Evolutionary conservation across 1,284 basidiomycete species (phyloP).

Genomic region (Heterobasidion occidentale): DNA sequence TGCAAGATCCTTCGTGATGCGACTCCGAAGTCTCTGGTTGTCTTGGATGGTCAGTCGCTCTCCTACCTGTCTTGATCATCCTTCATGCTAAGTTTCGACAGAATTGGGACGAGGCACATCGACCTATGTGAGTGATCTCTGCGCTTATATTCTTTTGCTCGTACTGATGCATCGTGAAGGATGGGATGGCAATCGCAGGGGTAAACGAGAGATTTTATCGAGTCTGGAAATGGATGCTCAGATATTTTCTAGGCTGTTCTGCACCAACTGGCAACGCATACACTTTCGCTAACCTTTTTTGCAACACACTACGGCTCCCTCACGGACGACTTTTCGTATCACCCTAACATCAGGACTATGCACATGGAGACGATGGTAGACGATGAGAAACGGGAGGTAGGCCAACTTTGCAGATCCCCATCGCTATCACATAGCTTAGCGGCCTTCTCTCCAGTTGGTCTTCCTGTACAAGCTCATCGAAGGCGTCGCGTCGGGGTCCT

Average conservation of each 20-base stretch:
- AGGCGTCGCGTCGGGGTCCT: conserved; percentile 85
- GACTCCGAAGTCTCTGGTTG: conserved; percentile 86
- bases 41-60: conserved; percentile 73
- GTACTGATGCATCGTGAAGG: conserved; percentile 37
- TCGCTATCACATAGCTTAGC: conserved; percentile 2
- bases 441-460: conserved; percentile 47
- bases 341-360: conserved; percentile 90
- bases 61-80: background rate
- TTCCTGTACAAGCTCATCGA: conserved; percentile 93
- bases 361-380: conserved; percentile 92
- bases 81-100: too few relatives aligned
- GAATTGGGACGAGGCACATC: conserved; percentile 88
- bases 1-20: conserved; percentile 89
- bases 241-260: conserved; percentile 62
- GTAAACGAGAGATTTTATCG: conserved; percentile 25
- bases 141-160: background rate
- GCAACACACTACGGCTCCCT: conserved; percentile 85
- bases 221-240: background rate
- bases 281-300: conserved; percentile 79
- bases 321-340: conserved; percentile 83
- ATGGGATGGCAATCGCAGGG: conserved; percentile 93
- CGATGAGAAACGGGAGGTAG: conserved; percentile 78
- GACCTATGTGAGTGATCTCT: conserved; percentile 55
- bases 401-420: conserved; percentile 9
- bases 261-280: conserved; percentile 88